Evolutionary conservation across 1,284 basidiomycete genomes (phyloP).

Genomic region (Apiotrichum sp.): DNA sequence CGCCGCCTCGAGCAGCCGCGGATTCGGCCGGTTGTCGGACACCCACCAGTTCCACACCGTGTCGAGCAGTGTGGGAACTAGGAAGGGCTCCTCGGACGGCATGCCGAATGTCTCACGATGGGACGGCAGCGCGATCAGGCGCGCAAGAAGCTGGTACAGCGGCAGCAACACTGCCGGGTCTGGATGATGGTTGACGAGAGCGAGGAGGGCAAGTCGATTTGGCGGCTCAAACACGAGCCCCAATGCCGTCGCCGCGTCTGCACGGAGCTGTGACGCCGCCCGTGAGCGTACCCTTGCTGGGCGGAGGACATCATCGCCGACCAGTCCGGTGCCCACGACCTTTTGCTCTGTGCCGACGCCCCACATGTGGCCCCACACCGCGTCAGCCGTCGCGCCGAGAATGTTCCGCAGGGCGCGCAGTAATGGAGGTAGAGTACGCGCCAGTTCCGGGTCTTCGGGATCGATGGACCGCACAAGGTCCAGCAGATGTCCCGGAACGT

Average conservation of each 20-base stretch:
- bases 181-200: conserved; percentile 22
- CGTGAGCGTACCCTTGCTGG: conserved; percentile 13
- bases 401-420: conserved; percentile 40
- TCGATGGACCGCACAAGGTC: conserved; percentile 19
- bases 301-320: conserved; percentile 21
- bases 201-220: conserved; percentile 29
- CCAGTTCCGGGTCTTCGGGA: conserved; percentile 4
- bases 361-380: conserved; percentile 44
- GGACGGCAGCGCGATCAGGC: conserved; percentile 55
- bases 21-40: conserved; percentile 35
- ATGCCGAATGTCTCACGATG: conserved; percentile 50
- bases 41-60: conserved; percentile 22
- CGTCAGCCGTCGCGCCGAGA: conserved; percentile 38
- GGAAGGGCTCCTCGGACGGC: conserved; percentile 45
- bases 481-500: conserved; percentile 26
- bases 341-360: conserved; percentile 39
- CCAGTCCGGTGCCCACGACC: conserved; percentile 38
- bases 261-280: conserved; percentile 14
- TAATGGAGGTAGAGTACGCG: conserved; percentile 23
- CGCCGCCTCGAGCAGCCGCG: conserved; percentile 63
- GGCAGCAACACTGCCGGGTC: conserved; percentile 46
- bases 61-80: conserved; percentile 28
- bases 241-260: conserved; percentile 22
- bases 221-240: conserved; percentile 31
- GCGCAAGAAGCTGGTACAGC: conserved; percentile 54